Base-by-base conservation (phyloP, 106 monocot species). In the Platanthera guangdongensis region DNA sequence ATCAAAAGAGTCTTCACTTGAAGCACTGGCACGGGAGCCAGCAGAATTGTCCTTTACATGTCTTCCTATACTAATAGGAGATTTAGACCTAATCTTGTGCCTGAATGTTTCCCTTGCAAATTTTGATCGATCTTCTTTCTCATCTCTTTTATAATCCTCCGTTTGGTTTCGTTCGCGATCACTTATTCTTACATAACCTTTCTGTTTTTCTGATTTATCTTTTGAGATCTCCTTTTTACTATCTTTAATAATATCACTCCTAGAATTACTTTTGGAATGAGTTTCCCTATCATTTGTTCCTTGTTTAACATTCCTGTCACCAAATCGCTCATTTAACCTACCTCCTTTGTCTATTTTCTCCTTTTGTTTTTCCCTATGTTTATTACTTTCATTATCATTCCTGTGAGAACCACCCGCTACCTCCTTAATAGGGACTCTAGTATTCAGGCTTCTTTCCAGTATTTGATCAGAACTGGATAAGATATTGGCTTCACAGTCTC, bases 1-100 rank as follows among this genome's bases (percentile, higher is more conserved):
- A 19, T 88, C 88, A 80, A 80, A 89, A 80, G 82, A 84, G 57
- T 86, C 86, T 68, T 89, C 89, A 75, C 86, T 81, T 77, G 86
- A 84, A 63, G 79, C 74, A 77, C 84, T 86, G 65, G 74, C 77
- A 79, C 59, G 83, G 79, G 63, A 54, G 67, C 39, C 67, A 10
- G 64, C 60, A 57, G 76, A 84, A 72, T 78, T 86, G 19, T 84
- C 84, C 74, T 85, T 88, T 18, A 60, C 84, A 74, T 51, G 78
- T 74, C 73, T 81, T 74, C 85, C 80, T 86, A 84, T 91, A 39
- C 77, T 62, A 12, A 72, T 82, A 76, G 88, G 92, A 51, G 88
- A 88, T 74, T 76, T 74, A 48, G 92, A 88, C 32, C 86, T 86
- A 76, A 74, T 76, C 78, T 62, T 72, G 80, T 79, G 71, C 64